Evolutionary conservation across 495 filamentous ascomycete genomes (phyloP), one percentile per base, ranked within the genome.

Genomic region (Aspergillus nanangensis): DNA sequence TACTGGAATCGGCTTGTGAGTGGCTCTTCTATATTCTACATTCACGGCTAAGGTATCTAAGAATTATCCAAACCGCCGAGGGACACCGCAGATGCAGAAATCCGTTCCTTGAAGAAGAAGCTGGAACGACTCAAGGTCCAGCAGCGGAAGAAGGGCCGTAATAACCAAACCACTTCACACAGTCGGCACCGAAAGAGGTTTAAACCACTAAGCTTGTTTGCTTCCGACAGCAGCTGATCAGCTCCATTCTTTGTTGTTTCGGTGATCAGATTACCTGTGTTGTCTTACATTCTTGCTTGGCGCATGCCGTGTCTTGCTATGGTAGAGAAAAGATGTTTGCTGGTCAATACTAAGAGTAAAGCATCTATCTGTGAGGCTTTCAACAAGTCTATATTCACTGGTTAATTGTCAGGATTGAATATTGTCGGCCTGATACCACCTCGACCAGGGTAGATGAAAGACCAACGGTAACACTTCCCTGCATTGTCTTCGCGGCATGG

Each of bases 51-150:
- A n/a, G n/a, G n/a, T n/a, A n/a, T n/a, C n/a, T n/a, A n/a, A n/a
- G n/a, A 39, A 39, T 18, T n/a, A 39, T 39, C 37, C 8, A 8
- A 39, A 24, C 17, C 8, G 22, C n/a, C 37, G 19, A 39, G 4
- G 20, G 22, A 20, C 37, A 39, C 37, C 19, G 17, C 37, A 19
- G 37, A 39, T 23, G 37, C 37, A 11, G 37, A 39, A 22, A 39
- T 39, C 18, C 18, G 18, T n/a, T 39, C 37, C 37, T 22, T 39
- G 11, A 10, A 39, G 37, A 39, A 39, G 13, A 39, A 39, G 37
- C 37, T 39, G 17, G 1, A 39, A 20, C 18, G 19, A 39, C 37
- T 39, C 18, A 39, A 39, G 37, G 18, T 39, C 37, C 18, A 39
- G 21, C 37, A 39, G 37, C 37, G 18, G 37, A 10, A 22, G 17